Conservation (phyloP, 331 rosid species). For the Spiraea crenata region DNA sequence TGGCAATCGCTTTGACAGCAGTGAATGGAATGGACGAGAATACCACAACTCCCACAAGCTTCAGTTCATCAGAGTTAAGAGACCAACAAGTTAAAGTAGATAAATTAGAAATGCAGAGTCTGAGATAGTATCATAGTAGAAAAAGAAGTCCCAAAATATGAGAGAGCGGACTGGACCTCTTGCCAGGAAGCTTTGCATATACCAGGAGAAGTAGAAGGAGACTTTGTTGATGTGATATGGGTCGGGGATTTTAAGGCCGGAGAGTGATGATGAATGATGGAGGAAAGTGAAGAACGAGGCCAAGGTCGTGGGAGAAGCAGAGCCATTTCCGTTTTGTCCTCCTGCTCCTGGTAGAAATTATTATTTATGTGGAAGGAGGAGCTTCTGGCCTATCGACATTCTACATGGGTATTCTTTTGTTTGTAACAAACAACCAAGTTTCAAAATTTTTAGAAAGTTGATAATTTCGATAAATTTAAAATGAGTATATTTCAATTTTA, state of each 20-base stretch:
- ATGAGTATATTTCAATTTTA: too few species aligned
- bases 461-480: too few species aligned
- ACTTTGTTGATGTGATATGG: slow-evolving; percentile 7
- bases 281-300: slow-evolving; percentile 25
- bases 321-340: slow-evolving; percentile 21
- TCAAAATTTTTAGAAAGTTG: too few species aligned
- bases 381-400: too few species aligned
- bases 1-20: slow-evolving; percentile 84
- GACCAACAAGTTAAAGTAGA: too few species aligned
- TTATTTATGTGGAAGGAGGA: too few species aligned
- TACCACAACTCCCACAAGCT: slow-evolving; percentile 85
- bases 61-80: not conserved
- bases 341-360: too few species aligned
- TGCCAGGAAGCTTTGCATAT: slow-evolving; percentile 79
- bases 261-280: slow-evolving; percentile 28
- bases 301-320: slow-evolving; percentile 23
- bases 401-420: too few species aligned
- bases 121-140: too few species aligned
- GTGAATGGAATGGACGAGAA: slow-evolving; percentile 93
- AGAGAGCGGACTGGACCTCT: slow-evolving; percentile 45
- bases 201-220: slow-evolving; percentile 19
- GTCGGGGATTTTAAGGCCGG: slow-evolving; percentile 22
- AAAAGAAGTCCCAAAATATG: not conserved
- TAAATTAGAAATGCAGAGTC: not conserved
- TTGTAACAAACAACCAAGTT: too few species aligned